Evolutionary conservation across 129 eudicot species (phyloP), one percentile per base, ranked within the genome.

Genomic region (Escallonia herrerae): DNA sequence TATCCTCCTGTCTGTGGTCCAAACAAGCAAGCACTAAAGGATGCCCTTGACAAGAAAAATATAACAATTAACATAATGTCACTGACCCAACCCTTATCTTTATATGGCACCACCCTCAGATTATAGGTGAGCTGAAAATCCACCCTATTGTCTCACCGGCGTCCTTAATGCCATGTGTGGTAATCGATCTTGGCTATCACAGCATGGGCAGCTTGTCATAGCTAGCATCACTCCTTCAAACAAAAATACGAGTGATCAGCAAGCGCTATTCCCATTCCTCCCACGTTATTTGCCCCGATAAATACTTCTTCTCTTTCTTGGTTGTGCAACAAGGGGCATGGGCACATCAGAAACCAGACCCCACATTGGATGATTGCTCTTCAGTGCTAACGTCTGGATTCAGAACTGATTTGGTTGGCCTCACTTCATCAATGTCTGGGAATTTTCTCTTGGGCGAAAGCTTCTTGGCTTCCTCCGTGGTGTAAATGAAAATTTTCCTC

Each of bases 391-490:
- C 69, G 13, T 79, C 87, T 39, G 81, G 66, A 63, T 84, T 53
- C 22, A n/a, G n/a, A 53, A 53, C 85, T 8, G 69, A 43, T 55
- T 62, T 70, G 33, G 70, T 72, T 14, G 87, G 82, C 68, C 80
- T 83, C 33, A 67, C 70, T 62, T 85, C 97, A 52, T 81, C 82
- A 42, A 63, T 65, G 48, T 79, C 77, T 0, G 85, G 76, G 63
- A 83, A 77, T 65, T 85, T 85, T 56, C 60, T 77, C 86, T 93
- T 88, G 51, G 98, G 95, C 9, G 89, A 72, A 11, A 93, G 98
- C 74, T 81, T 82, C 79, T 81, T 93, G 54, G 82, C 96, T 79
- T 88, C 98, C 58, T 93, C 98, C 3, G 83, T 62, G 42, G 98
- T 88, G 60, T 93, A 93, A 72, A 93, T 80, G 62, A 75, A 83